Evolutionary conservation across 2,329 filamentous ascomycete genomes (phyloP), one percentile per base, ranked within the genome.

Genomic region (Thielaviopsis euricoi): DNA sequence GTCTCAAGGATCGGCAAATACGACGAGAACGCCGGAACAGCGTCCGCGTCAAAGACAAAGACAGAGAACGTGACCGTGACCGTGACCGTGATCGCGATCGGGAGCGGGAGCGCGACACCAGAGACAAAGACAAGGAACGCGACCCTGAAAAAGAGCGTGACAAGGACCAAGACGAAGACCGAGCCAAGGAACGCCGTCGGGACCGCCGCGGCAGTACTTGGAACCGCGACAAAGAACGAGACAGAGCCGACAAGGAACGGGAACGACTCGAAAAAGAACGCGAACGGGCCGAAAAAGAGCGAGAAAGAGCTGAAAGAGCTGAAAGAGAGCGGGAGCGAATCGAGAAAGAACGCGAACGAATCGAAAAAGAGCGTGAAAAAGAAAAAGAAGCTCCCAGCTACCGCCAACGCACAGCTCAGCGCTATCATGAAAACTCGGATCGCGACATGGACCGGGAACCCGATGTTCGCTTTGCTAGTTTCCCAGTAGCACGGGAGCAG

Each of bases 321-420:
- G 12, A 58, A n/a, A 50, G 37, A 9, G 61, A 58, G 56, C 62
- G 61, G 57, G 62, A 65, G 23, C 63, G 66, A 37, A 65, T 67
- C 1, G 52, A 51, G 3, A 52, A 51, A 22, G 55, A 53, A 53
- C 46, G 62, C 54, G 51, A 60, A 26, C 55, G 52, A 1, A 43
- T 29, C 52, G 13, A 58, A 25, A 51, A 49, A 10, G 61, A 58
- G 56, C 62, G 61, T 57, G 62, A 65, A 26, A 63, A 66, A 33
- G 65, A 62, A 29, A 52, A 57, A 29, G 53, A 58, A 7, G 58
- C 51, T 33, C 52, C 33, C 43, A 52, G 60, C 25, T 52, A 63
- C 19, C 37, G 56, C 10, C 46, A 59, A 55, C 48, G 61, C 37
- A 46, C 53, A 22, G 29, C 49, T 10, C 49, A 40, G 13, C 58